A percentile compares a stretch with the other conserved stretches of the same genome.
These are phyloP conservation scores for Aegilops tauschii DNA, from an alignment of 176 grass and related monocot genomes.

Conservation along the genomic window DNA sequence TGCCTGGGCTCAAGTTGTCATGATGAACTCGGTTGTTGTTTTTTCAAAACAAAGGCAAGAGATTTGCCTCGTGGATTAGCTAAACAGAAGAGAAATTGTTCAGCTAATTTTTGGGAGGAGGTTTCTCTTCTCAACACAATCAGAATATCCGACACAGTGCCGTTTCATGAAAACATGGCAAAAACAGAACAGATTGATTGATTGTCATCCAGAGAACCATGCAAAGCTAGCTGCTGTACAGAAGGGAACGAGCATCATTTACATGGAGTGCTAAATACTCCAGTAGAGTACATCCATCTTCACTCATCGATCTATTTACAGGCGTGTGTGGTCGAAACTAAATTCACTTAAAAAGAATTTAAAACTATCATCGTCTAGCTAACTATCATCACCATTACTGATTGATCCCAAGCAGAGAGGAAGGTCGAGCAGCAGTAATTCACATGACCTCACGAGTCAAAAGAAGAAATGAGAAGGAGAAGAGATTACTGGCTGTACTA, in stretches of 20 bases:
- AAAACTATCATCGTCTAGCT: background rate
- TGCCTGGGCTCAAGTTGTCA: too few relatives aligned
- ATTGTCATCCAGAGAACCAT: background rate
- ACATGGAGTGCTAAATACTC: background rate
- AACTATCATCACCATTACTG: background rate
- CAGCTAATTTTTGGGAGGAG: too few relatives aligned
- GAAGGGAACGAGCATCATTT: background rate
- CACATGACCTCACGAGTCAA: background rate
- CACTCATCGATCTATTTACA: slow-evolving; percentile 36
- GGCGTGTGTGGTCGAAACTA: background rate
- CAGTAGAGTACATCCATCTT: background rate
- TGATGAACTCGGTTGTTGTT: too few relatives aligned
- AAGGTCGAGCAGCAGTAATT: background rate
- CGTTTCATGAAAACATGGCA: background rate
- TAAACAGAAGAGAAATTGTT: too few relatives aligned
- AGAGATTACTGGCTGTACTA: background rate
- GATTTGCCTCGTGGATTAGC: too few relatives aligned
- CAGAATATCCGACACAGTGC: background rate
- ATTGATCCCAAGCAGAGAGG: background rate
- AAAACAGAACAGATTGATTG: too few relatives aligned
- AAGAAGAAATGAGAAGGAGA: background rate
- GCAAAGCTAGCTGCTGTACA: background rate
- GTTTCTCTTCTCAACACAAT: background rate
- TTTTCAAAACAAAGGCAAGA: too few relatives aligned
- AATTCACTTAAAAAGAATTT: background rate